Percentiles rank a stretch among this genome's conserved stretches.
Conservation (phyloP, 2,329 filamentous ascomycete species). For the Pestalotiopsis sp. region DNA sequence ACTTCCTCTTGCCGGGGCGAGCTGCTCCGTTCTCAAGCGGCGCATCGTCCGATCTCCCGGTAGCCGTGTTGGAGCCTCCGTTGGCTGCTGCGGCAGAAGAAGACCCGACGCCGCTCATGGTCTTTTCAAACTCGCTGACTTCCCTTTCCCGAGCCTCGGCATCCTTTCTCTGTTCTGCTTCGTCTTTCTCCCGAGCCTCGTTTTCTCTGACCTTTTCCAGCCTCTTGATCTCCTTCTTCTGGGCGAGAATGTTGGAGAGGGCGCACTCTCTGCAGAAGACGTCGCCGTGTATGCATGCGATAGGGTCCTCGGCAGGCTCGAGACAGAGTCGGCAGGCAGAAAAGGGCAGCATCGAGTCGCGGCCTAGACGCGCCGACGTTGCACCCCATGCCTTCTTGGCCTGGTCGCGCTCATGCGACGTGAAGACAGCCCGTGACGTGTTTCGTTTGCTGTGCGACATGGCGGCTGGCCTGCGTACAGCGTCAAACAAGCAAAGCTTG, state of each 20-base stretch:
- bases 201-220: conserved; percentile 66
- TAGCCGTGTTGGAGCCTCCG: conserved; percentile 34
- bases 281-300: conserved; percentile 81
- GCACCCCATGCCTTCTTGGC: conserved; percentile 82
- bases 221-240: conserved; percentile 88
- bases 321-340: conserved; percentile 87
- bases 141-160: conserved; percentile 71
- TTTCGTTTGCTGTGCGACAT: conserved; percentile 71
- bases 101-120: conserved; percentile 69
- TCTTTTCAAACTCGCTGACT: conserved; percentile 79
- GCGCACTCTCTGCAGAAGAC: conserved; percentile 96
- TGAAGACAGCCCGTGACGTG: conserved; percentile 91
- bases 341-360: conserved; percentile 91
- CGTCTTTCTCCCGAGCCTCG: conserved; percentile 61
- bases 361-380: conserved; percentile 78
- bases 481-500: background rate
- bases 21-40: conserved; percentile 28
- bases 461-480: conserved; percentile 32
- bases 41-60: background rate
- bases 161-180: conserved; percentile 60
- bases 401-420: conserved; percentile 81
- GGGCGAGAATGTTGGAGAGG: conserved; percentile 83
- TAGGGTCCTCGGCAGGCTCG: conserved; percentile 75
- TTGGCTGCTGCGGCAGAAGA: conserved; percentile 30
- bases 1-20: conserved; percentile 68